Evolutionary conservation across 2,329 filamentous ascomycete genomes (phyloP).

Genomic region (Thyridium curvatum): DNA sequence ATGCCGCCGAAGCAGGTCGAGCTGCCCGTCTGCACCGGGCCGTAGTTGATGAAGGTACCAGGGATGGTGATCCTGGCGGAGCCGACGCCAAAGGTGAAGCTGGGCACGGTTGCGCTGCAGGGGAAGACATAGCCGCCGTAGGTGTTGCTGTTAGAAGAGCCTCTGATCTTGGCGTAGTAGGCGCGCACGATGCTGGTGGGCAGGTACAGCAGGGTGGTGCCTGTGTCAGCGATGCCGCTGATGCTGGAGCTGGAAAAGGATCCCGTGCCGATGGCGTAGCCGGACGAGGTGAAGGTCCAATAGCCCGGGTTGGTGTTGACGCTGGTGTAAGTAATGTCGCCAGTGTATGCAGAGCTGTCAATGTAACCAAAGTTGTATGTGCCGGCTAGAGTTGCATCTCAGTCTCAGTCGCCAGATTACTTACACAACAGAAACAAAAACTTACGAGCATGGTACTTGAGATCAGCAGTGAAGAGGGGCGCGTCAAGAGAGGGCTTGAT

Average conservation of each 20-base stretch:
- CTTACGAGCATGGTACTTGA: constrained; percentile 16
- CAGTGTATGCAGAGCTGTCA: constrained; percentile 23
- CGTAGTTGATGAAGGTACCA: constrained; percentile 43
- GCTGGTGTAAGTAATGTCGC: constrained; percentile 22
- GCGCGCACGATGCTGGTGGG: constrained; percentile 36
- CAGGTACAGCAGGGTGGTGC: constrained; percentile 51
- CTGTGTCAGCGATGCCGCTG: constrained; percentile 51
- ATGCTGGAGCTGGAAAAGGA: constrained; percentile 14
- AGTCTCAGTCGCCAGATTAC: too few species aligned
- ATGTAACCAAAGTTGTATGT: constrained; percentile 31
- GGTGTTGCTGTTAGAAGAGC: constrained; percentile 27
- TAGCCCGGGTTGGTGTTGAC: constrained; percentile 25
- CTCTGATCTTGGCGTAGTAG: constrained; percentile 44
- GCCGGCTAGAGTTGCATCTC: constrained; percentile 12
- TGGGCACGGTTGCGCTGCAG: constrained; percentile 39
- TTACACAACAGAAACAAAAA: too few species aligned
- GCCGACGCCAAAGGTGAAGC: constrained; percentile 42
- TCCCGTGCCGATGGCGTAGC: constrained; percentile 20
- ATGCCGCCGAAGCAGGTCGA: constrained; percentile 13
- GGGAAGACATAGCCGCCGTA: constrained; percentile 47
- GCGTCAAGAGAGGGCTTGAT: constrained; percentile 17
- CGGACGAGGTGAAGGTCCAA: constrained; percentile 28
- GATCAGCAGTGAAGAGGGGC: constrained; percentile 49
- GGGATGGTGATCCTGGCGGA: constrained; percentile 39
- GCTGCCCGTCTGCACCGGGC: constrained; percentile 23